These are phyloP conservation scores for Alternaria ventricosa DNA, from an alignment of 2,329 filamentous ascomycete genomes.

Conservation along the genomic window DNA sequence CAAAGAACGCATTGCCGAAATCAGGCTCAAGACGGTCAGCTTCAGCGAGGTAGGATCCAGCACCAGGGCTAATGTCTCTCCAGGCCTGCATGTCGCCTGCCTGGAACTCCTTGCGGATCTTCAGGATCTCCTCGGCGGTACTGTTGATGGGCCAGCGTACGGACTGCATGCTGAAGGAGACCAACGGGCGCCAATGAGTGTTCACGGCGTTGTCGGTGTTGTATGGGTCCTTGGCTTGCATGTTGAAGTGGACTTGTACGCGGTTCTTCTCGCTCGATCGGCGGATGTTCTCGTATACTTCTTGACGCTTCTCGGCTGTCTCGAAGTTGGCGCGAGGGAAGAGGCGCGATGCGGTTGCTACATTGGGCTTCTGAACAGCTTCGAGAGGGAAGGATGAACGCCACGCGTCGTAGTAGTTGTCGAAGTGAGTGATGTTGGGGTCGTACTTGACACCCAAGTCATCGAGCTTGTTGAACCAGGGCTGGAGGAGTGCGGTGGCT, in stretches of 20 bases:
- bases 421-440: constrained; percentile 44
- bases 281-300: constrained; percentile 36
- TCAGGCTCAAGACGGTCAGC: constrained; percentile 42
- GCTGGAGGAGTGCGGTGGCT: constrained; percentile 39
- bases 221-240: constrained; percentile 37
- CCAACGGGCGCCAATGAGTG: constrained; percentile 35
- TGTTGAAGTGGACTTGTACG: constrained; percentile 47
- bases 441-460: constrained; percentile 39
- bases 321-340: constrained; percentile 45
- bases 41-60: constrained; percentile 40
- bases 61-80: constrained; percentile 41
- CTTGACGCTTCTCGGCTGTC: constrained; percentile 40
- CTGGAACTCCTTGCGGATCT: constrained; percentile 36
- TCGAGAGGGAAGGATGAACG: constrained; percentile 44
- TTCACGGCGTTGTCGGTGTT: constrained; percentile 42
- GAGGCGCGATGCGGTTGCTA: constrained; percentile 41
- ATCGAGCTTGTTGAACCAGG: constrained; percentile 40
- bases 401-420: constrained; percentile 43
- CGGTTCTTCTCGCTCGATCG: constrained; percentile 43
- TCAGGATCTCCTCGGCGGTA: constrained; percentile 33
- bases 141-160: constrained; percentile 43
- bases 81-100: constrained; percentile 37
- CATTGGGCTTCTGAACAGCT: constrained; percentile 42
- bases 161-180: constrained; percentile 39
- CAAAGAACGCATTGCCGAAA: constrained; percentile 43